Conservation (phyloP, 148 eudicot species). For the Silene conica region DNA sequence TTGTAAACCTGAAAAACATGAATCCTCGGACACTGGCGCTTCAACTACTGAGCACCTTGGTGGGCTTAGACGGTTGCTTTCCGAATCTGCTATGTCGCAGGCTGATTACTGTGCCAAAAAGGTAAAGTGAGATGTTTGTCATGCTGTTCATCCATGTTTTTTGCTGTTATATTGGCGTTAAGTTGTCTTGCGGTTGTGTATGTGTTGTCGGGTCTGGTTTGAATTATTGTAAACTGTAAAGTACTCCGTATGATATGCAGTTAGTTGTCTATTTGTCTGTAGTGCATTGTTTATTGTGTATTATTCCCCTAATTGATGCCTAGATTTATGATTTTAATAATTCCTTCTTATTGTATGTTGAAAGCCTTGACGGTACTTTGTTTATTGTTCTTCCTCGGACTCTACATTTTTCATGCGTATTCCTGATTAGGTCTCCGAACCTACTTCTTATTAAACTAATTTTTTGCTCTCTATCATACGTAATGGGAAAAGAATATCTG, state of each 20-base stretch:
- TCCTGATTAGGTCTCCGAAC: background rate
- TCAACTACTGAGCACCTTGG: slow-evolving; percentile 21
- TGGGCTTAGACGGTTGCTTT: slow-evolving; percentile 32
- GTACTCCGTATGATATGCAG: background rate
- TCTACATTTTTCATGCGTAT: background rate
- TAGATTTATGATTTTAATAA: slow-evolving; percentile 8
- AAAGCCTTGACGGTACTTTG: slow-evolving; percentile 2
- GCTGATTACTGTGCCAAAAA: slow-evolving; percentile 32
- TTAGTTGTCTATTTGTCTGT: background rate
- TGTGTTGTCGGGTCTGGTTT: slow-evolving; percentile 8
- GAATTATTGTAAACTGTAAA: too few species aligned
- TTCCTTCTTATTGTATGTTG: background rate
- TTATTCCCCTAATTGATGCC: slow-evolving; percentile 10
- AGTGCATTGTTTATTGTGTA: background rate
- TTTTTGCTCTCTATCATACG: background rate
- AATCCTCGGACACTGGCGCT: background rate
- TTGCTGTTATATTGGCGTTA: slow-evolving; percentile 7
- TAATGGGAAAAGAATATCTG: background rate
- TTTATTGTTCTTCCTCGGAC: slow-evolving; percentile 3
- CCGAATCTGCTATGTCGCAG: slow-evolving; percentile 27
- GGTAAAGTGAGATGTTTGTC: slow-evolving; percentile 20
- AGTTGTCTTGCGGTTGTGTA: background rate
- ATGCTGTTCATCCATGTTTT: background rate
- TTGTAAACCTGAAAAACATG: slow-evolving; percentile 31
- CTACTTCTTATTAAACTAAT: background rate